Evolutionary conservation across 495 filamentous ascomycete species (phyloP), one percentile per base, ranked within the genome.

Genomic region (Penicillium flavigenum): DNA sequence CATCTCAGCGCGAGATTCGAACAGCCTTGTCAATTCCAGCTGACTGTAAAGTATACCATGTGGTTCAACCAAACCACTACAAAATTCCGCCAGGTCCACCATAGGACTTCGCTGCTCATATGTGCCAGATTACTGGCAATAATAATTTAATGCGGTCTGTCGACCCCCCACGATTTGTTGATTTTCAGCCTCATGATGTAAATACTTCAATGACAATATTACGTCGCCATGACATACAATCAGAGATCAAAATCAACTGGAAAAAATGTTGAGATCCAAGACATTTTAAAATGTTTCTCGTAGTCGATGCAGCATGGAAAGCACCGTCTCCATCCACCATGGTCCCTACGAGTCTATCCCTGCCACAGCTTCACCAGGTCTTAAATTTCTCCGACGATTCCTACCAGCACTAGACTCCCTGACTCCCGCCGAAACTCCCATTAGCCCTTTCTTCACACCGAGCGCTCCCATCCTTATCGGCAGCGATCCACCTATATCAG

Each of bases 401-500:
- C 52, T 71, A 16, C 63, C 63, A 32, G 61, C 58, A 2, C 32
- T 63, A 6, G 68, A 69, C 46, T 61, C 59, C 20, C 34, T 68
- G 2, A 34, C 43, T 7, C 54, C 52, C 54, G 20, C 19, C 17
- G 26, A 32, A n/a, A 12, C 55, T 27, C 51, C 48, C 16, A 48
- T 71, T 4, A 34, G 0, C 4, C 50, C 47, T 3, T 65, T 67
- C 36, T 62, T 71, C 47, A 51, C 55, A 7, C 56, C 59, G 5
- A 60, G 62, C 17, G 63, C 66, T 7, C 47, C 58, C 0, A 60
- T 67, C 39, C 41, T 56, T 2, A 44, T 69, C 24, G 55, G 57
- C 48, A 67, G 57, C 20, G 61, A 62, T 19, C 63, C 57, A 2
- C 59, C 61, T 4, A 63, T 36, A 5, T 17, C 27, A 2, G 59